phyloP scores from a whole-genome alignment of 106 monocot genomes.

The Xerophyta viscosa region DNA sequence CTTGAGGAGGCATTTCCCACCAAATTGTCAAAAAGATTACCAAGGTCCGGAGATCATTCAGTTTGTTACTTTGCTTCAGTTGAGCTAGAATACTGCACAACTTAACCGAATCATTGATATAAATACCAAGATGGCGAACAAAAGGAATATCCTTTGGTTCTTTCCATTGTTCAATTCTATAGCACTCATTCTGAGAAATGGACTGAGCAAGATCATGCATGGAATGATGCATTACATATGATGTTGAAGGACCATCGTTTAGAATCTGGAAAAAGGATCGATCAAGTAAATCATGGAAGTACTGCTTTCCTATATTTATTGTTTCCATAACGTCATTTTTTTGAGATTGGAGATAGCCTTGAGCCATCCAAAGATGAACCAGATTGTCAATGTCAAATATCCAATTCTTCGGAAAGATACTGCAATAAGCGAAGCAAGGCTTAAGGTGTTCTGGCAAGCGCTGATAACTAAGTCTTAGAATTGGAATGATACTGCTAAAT shows the following conservation, averaged over 20 bases:
- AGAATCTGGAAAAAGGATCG: constrained; percentile 1
- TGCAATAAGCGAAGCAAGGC: constrained; percentile 18
- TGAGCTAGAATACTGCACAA: background rate
- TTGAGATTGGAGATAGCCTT: background rate
- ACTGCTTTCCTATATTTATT: background rate
- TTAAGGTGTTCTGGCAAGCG: constrained; percentile 18
- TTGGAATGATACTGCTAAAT: constrained; percentile 14
- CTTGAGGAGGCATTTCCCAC: too few relatives aligned
- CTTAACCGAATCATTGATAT: background rate
- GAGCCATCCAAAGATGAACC: constrained; percentile 19
- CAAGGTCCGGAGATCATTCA: too few relatives aligned
- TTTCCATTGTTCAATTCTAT: background rate
- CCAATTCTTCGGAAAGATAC: constrained; percentile 13
- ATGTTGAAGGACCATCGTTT: background rate
- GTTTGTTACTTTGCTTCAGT: background rate
- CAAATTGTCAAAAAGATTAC: too few relatives aligned
- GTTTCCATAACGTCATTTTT: background rate
- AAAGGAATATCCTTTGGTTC: too few relatives aligned
- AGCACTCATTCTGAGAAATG: background rate
- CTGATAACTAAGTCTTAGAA: constrained; percentile 20
- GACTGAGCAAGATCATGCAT: constrained; percentile 21
- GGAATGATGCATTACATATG: constrained; percentile 8
- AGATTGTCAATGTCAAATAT: background rate
- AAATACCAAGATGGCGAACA: background rate
- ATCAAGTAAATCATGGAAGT: background rate